Percentiles rank a stretch among this genome's conserved stretches.
Evolutionary conservation across 108 stramenopile species (phyloP).

Genomic region (Nitzschia sp.): DNA sequence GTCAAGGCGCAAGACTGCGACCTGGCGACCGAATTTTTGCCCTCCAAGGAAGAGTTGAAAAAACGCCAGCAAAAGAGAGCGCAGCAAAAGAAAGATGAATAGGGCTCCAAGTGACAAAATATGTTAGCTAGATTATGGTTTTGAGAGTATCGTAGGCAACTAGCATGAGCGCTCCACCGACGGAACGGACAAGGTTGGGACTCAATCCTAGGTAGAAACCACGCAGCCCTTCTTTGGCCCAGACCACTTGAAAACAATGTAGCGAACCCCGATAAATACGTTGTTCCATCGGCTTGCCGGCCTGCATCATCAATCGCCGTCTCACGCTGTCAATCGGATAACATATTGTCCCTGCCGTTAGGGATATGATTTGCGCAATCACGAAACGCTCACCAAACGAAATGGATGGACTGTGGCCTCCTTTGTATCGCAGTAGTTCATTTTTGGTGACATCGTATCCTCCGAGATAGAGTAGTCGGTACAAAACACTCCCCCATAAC

Average conservation of each 20-base stretch:
- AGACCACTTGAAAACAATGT: conserved; percentile 66
- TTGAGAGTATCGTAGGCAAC: conserved; percentile 73
- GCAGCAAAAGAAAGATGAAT: background rate
- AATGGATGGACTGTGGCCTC: background rate
- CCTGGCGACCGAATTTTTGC: conserved; percentile 81
- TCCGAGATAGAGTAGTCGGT: conserved; percentile 95
- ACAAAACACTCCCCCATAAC: conserved; percentile 89
- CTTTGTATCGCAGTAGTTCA: conserved; percentile 40
- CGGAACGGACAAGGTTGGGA: conserved; percentile 77
- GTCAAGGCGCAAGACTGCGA: conserved; percentile 91
- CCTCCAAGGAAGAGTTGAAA: conserved; percentile 58
- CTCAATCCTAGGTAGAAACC: conserved; percentile 84
- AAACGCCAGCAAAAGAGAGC: background rate
- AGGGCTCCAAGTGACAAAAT: background rate
- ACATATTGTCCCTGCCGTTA: conserved; percentile 89
- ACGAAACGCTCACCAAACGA: conserved; percentile 65
- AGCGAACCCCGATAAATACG: conserved; percentile 62
- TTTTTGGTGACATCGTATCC: conserved; percentile 94
- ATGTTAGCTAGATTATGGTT: background rate
- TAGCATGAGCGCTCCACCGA: conserved; percentile 81
- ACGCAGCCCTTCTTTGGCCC: conserved; percentile 58
- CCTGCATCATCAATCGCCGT: conserved; percentile 97
- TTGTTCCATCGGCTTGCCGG: conserved; percentile 49
- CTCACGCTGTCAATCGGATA: conserved; percentile 99
- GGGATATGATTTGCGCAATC: conserved; percentile 89